These are phyloP conservation scores for Emmonsiellopsis sp. DNA, from an alignment of 2,329 filamentous ascomycete genomes.

Conservation along the genomic window DNA sequence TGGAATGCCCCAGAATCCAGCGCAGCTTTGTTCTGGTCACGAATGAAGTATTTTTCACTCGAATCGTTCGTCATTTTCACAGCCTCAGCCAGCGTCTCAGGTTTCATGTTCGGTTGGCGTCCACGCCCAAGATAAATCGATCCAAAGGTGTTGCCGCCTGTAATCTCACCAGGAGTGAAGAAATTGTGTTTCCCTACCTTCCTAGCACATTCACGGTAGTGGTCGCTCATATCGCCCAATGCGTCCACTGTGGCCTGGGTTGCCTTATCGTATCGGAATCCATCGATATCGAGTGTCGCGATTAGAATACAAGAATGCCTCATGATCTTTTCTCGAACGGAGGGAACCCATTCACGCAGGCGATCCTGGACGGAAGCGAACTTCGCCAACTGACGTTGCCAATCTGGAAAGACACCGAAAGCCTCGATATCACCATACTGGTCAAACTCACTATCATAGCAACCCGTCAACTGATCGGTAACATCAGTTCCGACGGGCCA, in stretches of 20 bases:
- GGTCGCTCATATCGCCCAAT: constrained; percentile 48
- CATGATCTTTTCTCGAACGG: constrained; percentile 49
- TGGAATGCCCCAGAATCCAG: constrained; percentile 55
- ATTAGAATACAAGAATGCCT: constrained; percentile 57
- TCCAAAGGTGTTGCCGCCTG: constrained; percentile 52
- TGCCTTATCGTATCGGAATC: constrained; percentile 59
- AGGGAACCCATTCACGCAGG: constrained; percentile 54
- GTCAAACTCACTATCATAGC: constrained; percentile 56
- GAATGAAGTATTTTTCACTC: constrained; percentile 41
- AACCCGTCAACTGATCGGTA: constrained; percentile 42
- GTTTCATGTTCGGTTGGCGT: constrained; percentile 47
- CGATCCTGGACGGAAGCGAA: constrained; percentile 61
- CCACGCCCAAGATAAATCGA: constrained; percentile 56
- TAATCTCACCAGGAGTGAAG: constrained; percentile 56
- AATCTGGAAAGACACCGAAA: constrained; percentile 55
- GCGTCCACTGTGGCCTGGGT: constrained; percentile 56
- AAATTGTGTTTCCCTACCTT: constrained; percentile 55
- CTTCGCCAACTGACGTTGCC: constrained; percentile 55
- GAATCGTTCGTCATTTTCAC: constrained; percentile 40
- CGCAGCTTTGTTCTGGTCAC: constrained; percentile 43
- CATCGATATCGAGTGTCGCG: constrained; percentile 55
- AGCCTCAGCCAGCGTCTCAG: constrained; percentile 39
- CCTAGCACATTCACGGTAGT: constrained; percentile 49
- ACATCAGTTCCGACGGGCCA: constrained; percentile 41
- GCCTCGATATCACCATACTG: constrained; percentile 56